Evolutionary conservation across 371 early-diverging fungal species (phyloP).

Genomic region (Antonospora locustae): DNA sequence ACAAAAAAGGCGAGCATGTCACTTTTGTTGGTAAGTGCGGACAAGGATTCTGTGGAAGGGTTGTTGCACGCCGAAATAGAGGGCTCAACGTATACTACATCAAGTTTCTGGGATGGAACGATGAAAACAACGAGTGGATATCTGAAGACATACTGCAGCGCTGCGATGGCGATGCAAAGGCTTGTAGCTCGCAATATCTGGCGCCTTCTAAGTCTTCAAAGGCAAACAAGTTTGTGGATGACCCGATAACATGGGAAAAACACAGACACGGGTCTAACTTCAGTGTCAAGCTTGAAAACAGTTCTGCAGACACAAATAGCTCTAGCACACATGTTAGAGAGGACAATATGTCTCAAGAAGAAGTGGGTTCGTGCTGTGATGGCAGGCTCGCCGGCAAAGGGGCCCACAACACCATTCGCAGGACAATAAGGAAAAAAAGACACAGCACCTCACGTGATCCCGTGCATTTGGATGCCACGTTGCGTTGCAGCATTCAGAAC

Average conservation of each 20-base stretch:
- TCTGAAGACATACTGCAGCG: conserved; percentile 9
- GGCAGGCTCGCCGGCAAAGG: too few species aligned
- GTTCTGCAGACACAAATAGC: too few species aligned
- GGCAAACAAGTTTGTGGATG: conserved; percentile 6
- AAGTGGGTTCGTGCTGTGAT: too few species aligned
- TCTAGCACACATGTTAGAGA: too few species aligned
- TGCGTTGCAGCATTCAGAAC: too few species aligned
- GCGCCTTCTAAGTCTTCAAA: conserved; percentile 1
- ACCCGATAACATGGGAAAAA: conserved; percentile 13
- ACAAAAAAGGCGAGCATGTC: neutral
- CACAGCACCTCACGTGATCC: too few species aligned
- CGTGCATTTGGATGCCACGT: too few species aligned
- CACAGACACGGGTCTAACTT: too few species aligned
- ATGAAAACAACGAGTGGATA: conserved; percentile 12
- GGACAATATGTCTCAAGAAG: too few species aligned
- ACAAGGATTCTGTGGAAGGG: neutral
- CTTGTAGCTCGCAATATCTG: neutral
- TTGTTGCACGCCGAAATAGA: conserved; percentile 4
- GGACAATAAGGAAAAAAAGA: too few species aligned
- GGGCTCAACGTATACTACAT: conserved; percentile 12
- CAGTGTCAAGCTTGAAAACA: too few species aligned
- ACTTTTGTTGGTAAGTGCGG: neutral
- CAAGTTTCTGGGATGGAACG: conserved; percentile 2
- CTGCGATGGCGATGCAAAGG: neutral
- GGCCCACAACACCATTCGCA: too few species aligned